Percentiles rank a stretch among this genome's conserved stretches.
phyloP scores from a whole-genome alignment of 257 asterid genomes.

The Phtheirospermum japonicum region DNA sequence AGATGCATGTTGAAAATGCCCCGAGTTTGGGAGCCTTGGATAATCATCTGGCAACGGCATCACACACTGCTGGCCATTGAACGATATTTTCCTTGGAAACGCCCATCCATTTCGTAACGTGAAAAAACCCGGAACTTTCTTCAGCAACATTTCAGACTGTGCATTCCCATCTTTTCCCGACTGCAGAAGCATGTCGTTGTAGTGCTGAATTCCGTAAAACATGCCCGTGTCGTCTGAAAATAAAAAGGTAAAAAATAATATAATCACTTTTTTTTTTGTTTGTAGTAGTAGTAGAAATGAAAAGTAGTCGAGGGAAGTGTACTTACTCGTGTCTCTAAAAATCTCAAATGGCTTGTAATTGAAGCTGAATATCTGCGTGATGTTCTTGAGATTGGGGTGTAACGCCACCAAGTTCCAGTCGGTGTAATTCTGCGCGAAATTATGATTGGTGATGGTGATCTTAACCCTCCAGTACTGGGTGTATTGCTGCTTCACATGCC shows the following conservation, averaged over 20 bases:
- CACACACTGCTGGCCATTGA: not conserved
- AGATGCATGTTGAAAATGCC: not conserved
- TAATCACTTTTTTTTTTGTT: too few relatives aligned
- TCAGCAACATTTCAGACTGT: not conserved
- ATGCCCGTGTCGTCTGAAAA: slow-evolving; percentile 68
- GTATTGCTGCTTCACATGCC: slow-evolving; percentile 37
- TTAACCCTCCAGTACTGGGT: slow-evolving; percentile 78
- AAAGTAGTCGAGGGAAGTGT: too few relatives aligned
- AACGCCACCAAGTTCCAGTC: slow-evolving; percentile 68
- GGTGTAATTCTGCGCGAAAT: slow-evolving; percentile 52
- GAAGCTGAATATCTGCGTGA: slow-evolving; percentile 74
- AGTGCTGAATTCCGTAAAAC: slow-evolving; percentile 60
- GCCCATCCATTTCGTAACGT: not conserved
- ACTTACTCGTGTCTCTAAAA: slow-evolving; percentile 60
- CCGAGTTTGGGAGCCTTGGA: slow-evolving; percentile 3
- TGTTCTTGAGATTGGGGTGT: slow-evolving; percentile 69
- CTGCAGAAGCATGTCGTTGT: slow-evolving; percentile 72
- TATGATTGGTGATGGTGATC: slow-evolving; percentile 56
- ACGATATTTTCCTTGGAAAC: not conserved
- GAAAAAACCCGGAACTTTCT: not conserved
- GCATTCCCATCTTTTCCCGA: slow-evolving; percentile 55
- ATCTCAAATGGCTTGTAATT: slow-evolving; percentile 67
- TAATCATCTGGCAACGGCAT: slow-evolving; percentile 3
- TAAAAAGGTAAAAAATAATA: too few relatives aligned
- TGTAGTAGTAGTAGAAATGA: too few relatives aligned